These are phyloP conservation scores for Colletotrichum tabaci DNA, from an alignment of 2,329 filamentous ascomycete species.

Conservation along the genomic window DNA sequence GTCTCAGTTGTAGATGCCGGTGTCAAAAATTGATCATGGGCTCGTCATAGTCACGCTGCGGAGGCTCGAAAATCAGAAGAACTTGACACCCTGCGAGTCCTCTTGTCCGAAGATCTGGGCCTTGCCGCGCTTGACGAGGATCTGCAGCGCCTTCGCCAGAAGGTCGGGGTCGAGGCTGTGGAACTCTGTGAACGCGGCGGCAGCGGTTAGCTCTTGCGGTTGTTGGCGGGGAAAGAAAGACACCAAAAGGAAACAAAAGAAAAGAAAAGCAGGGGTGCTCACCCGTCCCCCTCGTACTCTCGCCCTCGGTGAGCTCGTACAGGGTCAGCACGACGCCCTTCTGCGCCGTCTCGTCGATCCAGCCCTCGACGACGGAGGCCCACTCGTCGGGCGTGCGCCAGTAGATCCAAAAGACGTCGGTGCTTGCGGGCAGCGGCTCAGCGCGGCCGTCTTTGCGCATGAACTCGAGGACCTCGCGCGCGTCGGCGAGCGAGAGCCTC, in stretches of 20 bases:
- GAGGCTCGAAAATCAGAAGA: constrained; percentile 75
- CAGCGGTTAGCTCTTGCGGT: constrained; percentile 43
- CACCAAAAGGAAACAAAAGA: too few relatives aligned
- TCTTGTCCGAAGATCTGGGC: constrained; percentile 94
- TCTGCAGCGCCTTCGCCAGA: constrained; percentile 82
- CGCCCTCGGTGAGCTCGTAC: constrained; percentile 92
- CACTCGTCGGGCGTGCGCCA: constrained; percentile 94
- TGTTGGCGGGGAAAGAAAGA: too few relatives aligned
- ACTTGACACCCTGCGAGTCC: constrained; percentile 93
- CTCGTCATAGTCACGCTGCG: constrained; percentile 1
- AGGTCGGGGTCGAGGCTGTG: constrained; percentile 90
- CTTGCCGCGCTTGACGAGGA: constrained; percentile 90
- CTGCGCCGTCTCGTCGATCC: constrained; percentile 91
- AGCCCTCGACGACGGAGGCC: constrained; percentile 83
- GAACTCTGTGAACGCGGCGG: constrained; percentile 72
- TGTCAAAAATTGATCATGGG: background rate
- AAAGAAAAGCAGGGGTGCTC: constrained; percentile 46
- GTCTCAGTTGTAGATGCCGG: constrained; percentile 17
- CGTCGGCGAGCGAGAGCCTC: constrained; percentile 65
- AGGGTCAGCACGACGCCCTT: constrained; percentile 91
- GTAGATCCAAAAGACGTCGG: constrained; percentile 79
- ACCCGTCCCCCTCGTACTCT: constrained; percentile 80
- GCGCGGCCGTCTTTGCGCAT: constrained; percentile 73
- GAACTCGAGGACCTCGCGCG: constrained; percentile 71
- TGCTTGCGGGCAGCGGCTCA: constrained; percentile 72